Base-by-base conservation (phyloP, 352 stramenopile genomes). In the Globisporangium middletonii region DNA sequence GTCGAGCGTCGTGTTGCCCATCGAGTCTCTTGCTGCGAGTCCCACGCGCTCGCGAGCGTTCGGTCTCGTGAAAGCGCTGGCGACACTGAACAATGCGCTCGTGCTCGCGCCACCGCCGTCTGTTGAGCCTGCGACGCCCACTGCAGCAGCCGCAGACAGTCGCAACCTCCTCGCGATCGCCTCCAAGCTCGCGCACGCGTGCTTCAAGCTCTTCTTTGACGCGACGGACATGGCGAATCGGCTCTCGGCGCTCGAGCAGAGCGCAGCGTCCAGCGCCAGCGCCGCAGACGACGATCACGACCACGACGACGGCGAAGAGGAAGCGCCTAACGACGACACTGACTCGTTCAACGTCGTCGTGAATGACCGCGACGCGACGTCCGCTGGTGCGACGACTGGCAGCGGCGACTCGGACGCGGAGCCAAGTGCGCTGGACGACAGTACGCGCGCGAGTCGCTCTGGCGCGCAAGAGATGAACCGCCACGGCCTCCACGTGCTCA, bases 401-500 rank as follows among this genome's bases (percentile, higher is more conserved):
- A 50, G 53, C 12, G 50, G 11, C 11, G 52, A 42, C 41, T 41
- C 26, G 27, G 45, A 65, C 19, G 52, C 49, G 3, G 59, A 60
- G 4, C 35, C 37, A 27, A 28, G 26, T 44, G n/a, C 35, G 4
- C n/a, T 13, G 4, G 27, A 52, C 18, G 50, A 55, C 18, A 47
- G 9, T 13, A 50, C 16, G 33, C 15, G 43, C 18, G 4, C 37
- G 26, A 30, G 7, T 15, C 8, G 8, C 18, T 26, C 28, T 26
- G 19, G 7, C 4, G 44, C 54, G 5, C 33, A 74, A 55, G 70
- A 53, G 50, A 66, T 62, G 57, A 94, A 72, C 60, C 63, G 59
- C 23, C 80, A 84, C 47, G 85, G 79, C 0, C 51, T 91, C 11
- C 79, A 89, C 59, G 83, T 93, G 5, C 60, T 93, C 9, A 70